These are phyloP conservation scores for Garcileccinum viscosum DNA, from an alignment of 1,284 basidiomycete species.

Conservation along the genomic window DNA sequence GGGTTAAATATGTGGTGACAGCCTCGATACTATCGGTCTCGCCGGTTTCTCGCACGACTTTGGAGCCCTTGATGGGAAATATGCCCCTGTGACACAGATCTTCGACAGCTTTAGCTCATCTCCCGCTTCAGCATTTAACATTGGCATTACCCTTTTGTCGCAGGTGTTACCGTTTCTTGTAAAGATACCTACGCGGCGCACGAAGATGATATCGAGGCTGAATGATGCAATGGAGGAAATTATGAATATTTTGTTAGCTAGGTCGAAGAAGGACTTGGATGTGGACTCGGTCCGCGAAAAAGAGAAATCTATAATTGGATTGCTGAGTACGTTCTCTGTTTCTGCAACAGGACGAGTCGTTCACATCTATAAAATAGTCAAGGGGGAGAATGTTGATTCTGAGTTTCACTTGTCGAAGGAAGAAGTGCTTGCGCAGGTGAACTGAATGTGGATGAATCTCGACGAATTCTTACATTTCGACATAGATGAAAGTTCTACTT, in stretches of 20 bases:
- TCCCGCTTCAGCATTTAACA: not conserved
- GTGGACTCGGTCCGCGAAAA: not conserved
- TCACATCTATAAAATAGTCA: not conserved
- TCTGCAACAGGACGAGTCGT: not conserved
- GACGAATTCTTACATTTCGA: not conserved
- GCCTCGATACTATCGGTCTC: not conserved
- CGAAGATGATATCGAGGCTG: not conserved
- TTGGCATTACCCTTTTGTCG: too few species aligned
- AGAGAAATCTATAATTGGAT: not conserved
- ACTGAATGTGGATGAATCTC: not conserved
- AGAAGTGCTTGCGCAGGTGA: not conserved
- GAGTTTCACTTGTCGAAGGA: not conserved
- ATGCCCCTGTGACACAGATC: not conserved
- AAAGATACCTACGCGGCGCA: not conserved
- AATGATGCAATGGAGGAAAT: not conserved
- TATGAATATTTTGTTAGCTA: not conserved
- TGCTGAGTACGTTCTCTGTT: not conserved
- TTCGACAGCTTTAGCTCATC: not conserved
- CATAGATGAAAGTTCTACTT: not conserved
- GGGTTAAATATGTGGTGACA: not conserved
- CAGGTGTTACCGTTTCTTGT: not conserved
- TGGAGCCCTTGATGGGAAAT: not conserved
- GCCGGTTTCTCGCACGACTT: constrained; percentile 2
- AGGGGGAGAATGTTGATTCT: not conserved
- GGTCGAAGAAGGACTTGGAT: not conserved